Evolutionary conservation across 1,139 yeast species (phyloP), one percentile per base, ranked within the genome.

Genomic region (Scheffersomyces insectosa): DNA sequence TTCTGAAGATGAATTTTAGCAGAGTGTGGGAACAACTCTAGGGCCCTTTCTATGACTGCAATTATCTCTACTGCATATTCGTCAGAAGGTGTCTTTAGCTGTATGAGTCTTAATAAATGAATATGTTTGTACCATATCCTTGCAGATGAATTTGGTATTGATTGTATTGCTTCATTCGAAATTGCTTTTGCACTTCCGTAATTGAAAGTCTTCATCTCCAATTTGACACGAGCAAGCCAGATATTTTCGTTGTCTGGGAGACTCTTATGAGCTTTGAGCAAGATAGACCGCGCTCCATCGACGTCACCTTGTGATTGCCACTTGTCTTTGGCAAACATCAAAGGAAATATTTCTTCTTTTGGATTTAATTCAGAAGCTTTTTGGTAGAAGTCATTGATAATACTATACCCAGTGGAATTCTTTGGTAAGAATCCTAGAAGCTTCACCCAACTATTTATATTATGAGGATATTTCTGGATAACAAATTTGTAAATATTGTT

Each of bases 291-390:
- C 0, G 96, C 88, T 1, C 69, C 73, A 0, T 56, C 62, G 1
- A 75, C 55, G 52, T 86, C 82, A 1, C 72, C 65, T 1, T 59
- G 70, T 32, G 68, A 42, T 23, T 66, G 65, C 83, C 89, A 81
- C 45, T 75, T 69, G 53, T 87, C 95, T 49, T 83, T 83, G 0
- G 95, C 87, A 57, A 79, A 88, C 82, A 85, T 79, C 42, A 89
- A 63, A 65, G 82, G 75, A 42, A 89, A 72, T 4, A 77, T 55
- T 28, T 78, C 80, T 16, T 66, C 61, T 1, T 65, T 53, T 0
- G 87, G 84, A 43, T 84, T 73, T 0, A 70, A 57, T 1, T 57
- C 52, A 2, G 76, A 73, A 32, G 85, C 79, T 62, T 66, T 66
- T 33, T 80, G 80, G 54, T 85, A 83, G 29, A 73, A 72, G 46